Evolutionary conservation across 495 filamentous ascomycete genomes (phyloP).

Genomic region (Aspergillus nidulans): DNA sequence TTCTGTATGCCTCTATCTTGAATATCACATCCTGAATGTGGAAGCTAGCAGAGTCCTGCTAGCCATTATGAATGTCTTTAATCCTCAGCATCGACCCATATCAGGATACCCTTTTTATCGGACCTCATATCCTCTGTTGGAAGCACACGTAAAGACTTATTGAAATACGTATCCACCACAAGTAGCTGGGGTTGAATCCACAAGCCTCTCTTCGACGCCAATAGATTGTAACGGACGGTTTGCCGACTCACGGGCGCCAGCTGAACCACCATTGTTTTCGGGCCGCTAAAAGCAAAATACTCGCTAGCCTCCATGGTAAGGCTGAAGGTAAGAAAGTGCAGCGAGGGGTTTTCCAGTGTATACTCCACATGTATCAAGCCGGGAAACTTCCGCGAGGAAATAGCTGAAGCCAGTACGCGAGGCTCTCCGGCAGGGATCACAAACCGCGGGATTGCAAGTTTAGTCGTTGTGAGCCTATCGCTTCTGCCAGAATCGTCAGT

Average conservation of each 20-base stretch:
- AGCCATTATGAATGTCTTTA: constrained; percentile 19
- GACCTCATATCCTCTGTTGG: constrained; percentile 67
- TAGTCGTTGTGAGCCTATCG: constrained; percentile 33
- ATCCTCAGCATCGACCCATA: constrained; percentile 58
- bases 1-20: not conserved
- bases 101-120: constrained; percentile 66
- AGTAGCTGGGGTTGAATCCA: constrained; percentile 73
- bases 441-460: constrained; percentile 74
- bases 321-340: constrained; percentile 88
- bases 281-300: constrained; percentile 87
- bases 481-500: constrained; percentile 4
- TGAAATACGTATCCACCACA: constrained; percentile 84
- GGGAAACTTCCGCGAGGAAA: constrained; percentile 37
- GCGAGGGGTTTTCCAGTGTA: constrained; percentile 88
- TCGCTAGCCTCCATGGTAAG: constrained; percentile 88
- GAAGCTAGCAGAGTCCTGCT: not conserved
- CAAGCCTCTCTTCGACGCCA: constrained; percentile 52
- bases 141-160: constrained; percentile 73
- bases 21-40: not conserved
- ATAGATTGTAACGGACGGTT: constrained; percentile 62
- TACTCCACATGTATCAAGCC: constrained; percentile 55
- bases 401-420: constrained; percentile 69
- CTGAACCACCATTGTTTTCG: constrained; percentile 72
- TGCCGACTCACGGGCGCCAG: constrained; percentile 74
- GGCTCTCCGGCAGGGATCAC: constrained; percentile 78